phyloP scores from a whole-genome alignment of 2,329 filamentous ascomycete species.

The Eutypa lata region DNA sequence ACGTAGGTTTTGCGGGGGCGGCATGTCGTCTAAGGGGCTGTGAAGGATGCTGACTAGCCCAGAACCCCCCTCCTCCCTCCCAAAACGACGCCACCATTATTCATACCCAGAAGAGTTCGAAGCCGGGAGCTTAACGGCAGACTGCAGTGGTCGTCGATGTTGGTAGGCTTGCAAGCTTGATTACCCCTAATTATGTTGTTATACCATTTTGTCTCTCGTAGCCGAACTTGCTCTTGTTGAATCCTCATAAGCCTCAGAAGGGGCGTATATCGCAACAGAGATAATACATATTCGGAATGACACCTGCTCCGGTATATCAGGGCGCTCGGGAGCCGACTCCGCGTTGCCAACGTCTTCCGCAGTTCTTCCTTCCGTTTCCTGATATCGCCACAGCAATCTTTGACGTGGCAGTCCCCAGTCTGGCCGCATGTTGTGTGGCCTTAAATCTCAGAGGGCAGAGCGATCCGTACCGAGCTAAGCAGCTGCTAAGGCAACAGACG shows the following conservation, averaged over 20 bases:
- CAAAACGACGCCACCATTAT: conserved; percentile 19
- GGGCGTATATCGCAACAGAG: not conserved
- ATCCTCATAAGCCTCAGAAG: not conserved
- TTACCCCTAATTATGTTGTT: conserved; percentile 15
- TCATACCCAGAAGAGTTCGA: conserved; percentile 15
- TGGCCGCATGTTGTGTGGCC: conserved; percentile 24
- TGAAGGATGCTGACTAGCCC: conserved; percentile 19
- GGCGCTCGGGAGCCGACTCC: not conserved
- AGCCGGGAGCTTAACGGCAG: conserved; percentile 22
- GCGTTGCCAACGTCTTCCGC: not conserved
- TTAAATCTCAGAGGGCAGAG: conserved; percentile 24
- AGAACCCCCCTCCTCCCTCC: conserved; percentile 9
- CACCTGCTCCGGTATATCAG: not conserved
- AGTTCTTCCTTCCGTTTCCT: conserved; percentile 2
- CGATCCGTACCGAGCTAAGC: conserved; percentile 22
- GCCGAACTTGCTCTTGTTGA: not conserved
- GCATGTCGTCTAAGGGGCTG: conserved; percentile 18
- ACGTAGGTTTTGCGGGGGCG: conserved; percentile 21
- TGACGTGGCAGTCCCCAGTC: conserved; percentile 31
- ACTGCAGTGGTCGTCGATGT: conserved; percentile 21
- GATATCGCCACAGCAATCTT: conserved; percentile 23
- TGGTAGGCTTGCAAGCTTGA: conserved; percentile 15
- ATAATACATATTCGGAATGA: not conserved
- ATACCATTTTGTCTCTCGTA: conserved; percentile 3
- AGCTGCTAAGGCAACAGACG: conserved; percentile 10